Evolutionary conservation across 768 basidiomycete genomes (phyloP), one percentile per base, ranked within the genome.

Genomic region (Agrocybe chaxingu): DNA sequence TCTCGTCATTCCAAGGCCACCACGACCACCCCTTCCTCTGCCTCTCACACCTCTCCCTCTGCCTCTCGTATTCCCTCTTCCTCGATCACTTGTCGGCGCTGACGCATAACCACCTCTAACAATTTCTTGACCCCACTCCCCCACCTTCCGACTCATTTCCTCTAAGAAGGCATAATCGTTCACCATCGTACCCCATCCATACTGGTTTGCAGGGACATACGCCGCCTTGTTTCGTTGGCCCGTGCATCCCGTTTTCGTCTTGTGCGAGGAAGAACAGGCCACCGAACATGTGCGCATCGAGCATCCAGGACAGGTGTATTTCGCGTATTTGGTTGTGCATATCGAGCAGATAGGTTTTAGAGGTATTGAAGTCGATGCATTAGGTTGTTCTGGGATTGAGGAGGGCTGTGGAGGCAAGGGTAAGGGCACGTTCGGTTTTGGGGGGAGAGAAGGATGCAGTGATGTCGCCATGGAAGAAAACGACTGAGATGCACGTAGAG

Each of bases 131-230:
- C 87, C 91, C 84, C 87, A 89, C 9, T 80, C 82, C 16, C 75
- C 73, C n/a, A 87, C 84, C 57, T 78, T 84, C 56, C 93, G 70
- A 16, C 88, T 82, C 30, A 92, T 67, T 12, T 92, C 89, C 68
- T 97, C 94, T 56, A 97, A 73, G 63, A 84, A 94, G 37, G 76
- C 74, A 65, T 93, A 97, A 68, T 97, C 94, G 58, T 85, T 79
- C 84, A 92, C 88, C 84, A 96, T 86, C 24, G 80, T 77, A 7
- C 91, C 90, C 81, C 89, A 92, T 4, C 81, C 79, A 61, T 92
- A 96, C 57, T 82, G 63, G 58, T 90, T 92, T 82, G 94, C 86
- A 9, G 87, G 80, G 11, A 93, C 81, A 62, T 84, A 91, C 2
- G 76, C 77, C 0, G 73, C 81, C 60, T 84, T 85, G 70, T 93